Evolutionary conservation across 1,139 yeast genomes (phyloP).

Genomic region (Candida mesenterica): DNA sequence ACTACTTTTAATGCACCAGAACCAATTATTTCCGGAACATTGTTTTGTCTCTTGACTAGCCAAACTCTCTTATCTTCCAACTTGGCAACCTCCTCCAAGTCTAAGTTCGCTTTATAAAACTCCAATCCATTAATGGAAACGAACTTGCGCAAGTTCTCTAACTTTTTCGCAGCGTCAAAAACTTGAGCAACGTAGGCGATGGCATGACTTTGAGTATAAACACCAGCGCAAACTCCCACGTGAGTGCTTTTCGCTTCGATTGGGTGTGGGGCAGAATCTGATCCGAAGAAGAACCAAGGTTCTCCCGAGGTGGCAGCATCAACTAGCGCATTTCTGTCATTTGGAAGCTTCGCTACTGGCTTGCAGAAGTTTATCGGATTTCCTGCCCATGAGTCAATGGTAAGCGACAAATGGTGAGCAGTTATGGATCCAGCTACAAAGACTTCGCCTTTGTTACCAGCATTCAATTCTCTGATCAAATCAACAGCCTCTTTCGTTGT

Average conservation of each 20-base stretch:
- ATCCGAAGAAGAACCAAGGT: constrained; percentile 92
- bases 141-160: constrained; percentile 68
- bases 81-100: constrained; percentile 33
- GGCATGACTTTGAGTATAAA: constrained; percentile 84
- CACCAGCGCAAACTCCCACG: constrained; percentile 94
- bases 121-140: constrained; percentile 70
- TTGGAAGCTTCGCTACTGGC: constrained; percentile 94
- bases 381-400: constrained; percentile 96
- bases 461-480: constrained; percentile 68
- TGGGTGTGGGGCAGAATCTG: constrained; percentile 98
- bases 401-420: constrained; percentile 87
- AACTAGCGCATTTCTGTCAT: constrained; percentile 74
- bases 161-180: constrained; percentile 63
- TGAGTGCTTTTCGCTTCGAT: constrained; percentile 71
- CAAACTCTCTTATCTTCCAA: constrained; percentile 44
- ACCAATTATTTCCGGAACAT: constrained; percentile 60
- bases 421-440: constrained; percentile 90
- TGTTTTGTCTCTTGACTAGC: constrained; percentile 48
- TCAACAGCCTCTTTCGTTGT: constrained; percentile 88
- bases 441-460: constrained; percentile 39
- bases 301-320: constrained; percentile 90
- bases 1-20: constrained; percentile 58
- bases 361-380: constrained; percentile 93
- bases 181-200: constrained; percentile 83
- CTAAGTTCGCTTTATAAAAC: constrained; percentile 59